Base-by-base conservation (phyloP, 2,329 filamentous ascomycete genomes). In the Fusarium proliferatum region DNA sequence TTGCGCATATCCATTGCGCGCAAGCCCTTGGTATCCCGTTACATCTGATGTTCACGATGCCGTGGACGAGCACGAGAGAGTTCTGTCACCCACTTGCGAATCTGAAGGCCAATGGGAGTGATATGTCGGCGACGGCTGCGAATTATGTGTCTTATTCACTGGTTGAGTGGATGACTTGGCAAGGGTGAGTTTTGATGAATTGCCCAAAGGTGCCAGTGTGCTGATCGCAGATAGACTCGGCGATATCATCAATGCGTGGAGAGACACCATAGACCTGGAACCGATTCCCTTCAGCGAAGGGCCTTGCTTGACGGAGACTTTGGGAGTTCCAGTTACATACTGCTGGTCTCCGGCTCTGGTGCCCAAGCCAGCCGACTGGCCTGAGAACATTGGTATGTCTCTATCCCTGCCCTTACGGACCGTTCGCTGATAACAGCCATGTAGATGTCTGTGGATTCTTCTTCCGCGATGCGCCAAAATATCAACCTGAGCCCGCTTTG, bases 131-230 rank as follows among this genome's bases (percentile, higher is more conserved):
- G 39, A 19, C 90, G 3, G 19, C 4, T 88, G 91, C 3, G 94
- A 94, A 73, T 7, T 93, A 91, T 73, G 86, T 94, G 15, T 92
- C 90, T 0, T 94, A 94, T 75, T 88, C 88, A 2, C 84, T 94
- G 45, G 90, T 94, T 2, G 93, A 94, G 66, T 91, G 93, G 86
- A 86, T 94, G 82, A 92, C 92, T 16, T 94, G 92, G 92, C 92
- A 94, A 81, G 92, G 92, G 76, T 77, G 67, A 64, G 63, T 39
- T 6, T 12, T 17, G 1, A 9, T 41, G 0, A 1, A 21, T 6
- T 0, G 39, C 12, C 12, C 12, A 0, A 41, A 0, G 5, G 12
- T 21, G 39, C 5, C 19, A 0, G 19, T 42, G 15, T 26, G n/a
- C 53, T 57, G 5, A 57, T 11, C 2, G 2, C 4, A 16, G 6